Conservation (phyloP, 306 rosid species). For the Phaseolus lunatus region DNA sequence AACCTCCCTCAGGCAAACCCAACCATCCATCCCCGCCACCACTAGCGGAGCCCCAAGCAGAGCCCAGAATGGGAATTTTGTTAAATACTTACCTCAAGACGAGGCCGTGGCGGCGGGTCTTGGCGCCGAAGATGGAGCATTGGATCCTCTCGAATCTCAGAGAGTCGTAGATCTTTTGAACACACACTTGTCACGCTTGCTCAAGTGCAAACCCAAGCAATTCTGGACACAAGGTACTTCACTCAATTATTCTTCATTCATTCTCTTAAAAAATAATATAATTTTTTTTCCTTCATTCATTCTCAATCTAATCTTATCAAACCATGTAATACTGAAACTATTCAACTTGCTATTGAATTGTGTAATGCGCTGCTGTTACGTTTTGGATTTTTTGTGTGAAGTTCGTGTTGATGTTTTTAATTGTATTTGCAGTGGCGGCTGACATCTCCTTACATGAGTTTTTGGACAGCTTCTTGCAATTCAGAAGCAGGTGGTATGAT, state of each 20-base stretch:
- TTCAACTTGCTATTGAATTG: background rate
- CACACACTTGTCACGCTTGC: conserved; percentile 76
- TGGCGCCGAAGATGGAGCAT: conserved; percentile 82
- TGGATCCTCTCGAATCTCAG: conserved; percentile 92
- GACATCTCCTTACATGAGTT: conserved; percentile 87
- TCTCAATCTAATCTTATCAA: background rate
- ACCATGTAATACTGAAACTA: background rate
- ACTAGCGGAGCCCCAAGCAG: background rate
- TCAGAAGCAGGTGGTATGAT: conserved; percentile 97
- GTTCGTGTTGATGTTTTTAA: background rate
- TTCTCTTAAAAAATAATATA: background rate
- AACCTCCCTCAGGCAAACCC: conserved; percentile 70
- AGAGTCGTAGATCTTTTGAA: conserved; percentile 91
- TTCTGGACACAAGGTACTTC: conserved; percentile 86
- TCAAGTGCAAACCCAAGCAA: conserved; percentile 80
- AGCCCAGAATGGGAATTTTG: conserved; percentile 58
- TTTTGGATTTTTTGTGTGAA: background rate
- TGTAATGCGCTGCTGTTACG: background rate
- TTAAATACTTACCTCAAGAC: conserved; percentile 88
- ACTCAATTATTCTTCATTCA: background rate
- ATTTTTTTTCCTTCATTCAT: no score
- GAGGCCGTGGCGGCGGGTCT: conserved; percentile 96
- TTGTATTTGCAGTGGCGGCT: conserved; percentile 70
- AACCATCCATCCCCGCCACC: background rate
- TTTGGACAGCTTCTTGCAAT: conserved; percentile 85